Evolutionary conservation across 2,329 filamentous ascomycete species (phyloP).

Genomic region (Triangularia setosa): DNA sequence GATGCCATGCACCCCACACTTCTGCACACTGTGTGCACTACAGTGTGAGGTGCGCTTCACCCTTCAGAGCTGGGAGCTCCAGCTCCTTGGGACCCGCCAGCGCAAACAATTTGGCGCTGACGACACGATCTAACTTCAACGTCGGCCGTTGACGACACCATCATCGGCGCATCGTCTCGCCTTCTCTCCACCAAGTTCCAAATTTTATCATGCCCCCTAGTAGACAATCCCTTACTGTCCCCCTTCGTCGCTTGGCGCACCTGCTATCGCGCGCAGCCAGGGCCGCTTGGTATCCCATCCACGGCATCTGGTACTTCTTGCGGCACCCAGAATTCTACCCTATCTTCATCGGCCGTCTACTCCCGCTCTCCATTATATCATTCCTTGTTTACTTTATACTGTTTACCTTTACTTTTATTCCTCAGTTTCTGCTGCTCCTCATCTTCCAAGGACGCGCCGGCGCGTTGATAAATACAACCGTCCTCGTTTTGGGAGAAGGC

Average conservation of each 20-base stretch:
- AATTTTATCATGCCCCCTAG: neutral
- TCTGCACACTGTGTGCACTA: neutral
- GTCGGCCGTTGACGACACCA: too few relatives aligned
- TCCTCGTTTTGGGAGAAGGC: constrained; percentile 81
- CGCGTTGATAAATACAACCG: constrained; percentile 85
- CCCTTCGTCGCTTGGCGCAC: constrained; percentile 33
- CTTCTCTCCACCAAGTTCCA: neutral
- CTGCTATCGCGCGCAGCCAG: constrained; percentile 43
- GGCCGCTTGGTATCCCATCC: constrained; percentile 54
- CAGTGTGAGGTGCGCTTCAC: neutral
- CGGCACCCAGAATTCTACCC: constrained; percentile 77
- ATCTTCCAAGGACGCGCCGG: constrained; percentile 76
- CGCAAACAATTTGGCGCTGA: neutral
- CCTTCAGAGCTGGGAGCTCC: neutral
- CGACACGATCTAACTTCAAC: neutral
- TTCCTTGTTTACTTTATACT: constrained; percentile 78
- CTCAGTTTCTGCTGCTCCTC: constrained; percentile 82
- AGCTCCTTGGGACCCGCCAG: neutral
- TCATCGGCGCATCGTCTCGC: neutral
- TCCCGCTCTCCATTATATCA: constrained; percentile 80
- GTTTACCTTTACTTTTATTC: constrained; percentile 83
- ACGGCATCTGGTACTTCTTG: constrained; percentile 80
- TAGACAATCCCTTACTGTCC: neutral
- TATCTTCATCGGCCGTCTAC: constrained; percentile 69
- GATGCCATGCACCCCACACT: neutral